Conservation (phyloP, 208 protist genomes). For the Trypanosoma vivax region DNA sequence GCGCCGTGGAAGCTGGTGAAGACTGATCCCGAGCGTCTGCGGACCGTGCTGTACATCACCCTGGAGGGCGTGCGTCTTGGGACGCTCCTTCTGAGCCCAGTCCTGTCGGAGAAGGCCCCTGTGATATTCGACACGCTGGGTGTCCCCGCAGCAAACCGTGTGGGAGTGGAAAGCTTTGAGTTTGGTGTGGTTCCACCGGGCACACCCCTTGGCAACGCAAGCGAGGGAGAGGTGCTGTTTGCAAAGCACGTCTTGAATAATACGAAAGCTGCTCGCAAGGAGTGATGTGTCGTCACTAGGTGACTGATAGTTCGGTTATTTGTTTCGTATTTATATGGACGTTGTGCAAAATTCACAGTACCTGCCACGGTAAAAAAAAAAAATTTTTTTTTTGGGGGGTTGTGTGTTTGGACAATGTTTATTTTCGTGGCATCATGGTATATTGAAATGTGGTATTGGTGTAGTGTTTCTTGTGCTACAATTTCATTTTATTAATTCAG, state of each 20-base stretch:
- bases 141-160: slow-evolving; percentile 51
- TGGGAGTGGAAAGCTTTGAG: slow-evolving; percentile 45
- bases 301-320: too few relatives aligned
- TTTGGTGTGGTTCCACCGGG: slow-evolving; percentile 64
- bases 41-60: slow-evolving; percentile 85
- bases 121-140: slow-evolving; percentile 85
- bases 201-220: slow-evolving; percentile 37
- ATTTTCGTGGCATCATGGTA: too few relatives aligned
- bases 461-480: too few relatives aligned
- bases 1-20: slow-evolving; percentile 92
- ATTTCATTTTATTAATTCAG: too few relatives aligned
- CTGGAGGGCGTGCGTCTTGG: slow-evolving; percentile 87
- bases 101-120: slow-evolving; percentile 71
- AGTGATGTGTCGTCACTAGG: too few relatives aligned
- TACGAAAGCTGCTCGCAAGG: slow-evolving; percentile 15
- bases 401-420: too few relatives aligned
- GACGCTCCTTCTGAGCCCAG: slow-evolving; percentile 71
- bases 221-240: slow-evolving; percentile 69
- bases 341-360: too few relatives aligned
- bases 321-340: too few relatives aligned
- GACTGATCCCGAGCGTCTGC: slow-evolving; percentile 55
- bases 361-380: too few relatives aligned
- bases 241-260: slow-evolving; percentile 38
- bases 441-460: too few relatives aligned
- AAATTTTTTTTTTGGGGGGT: too few relatives aligned